Conservation (phyloP, 768 basidiomycete species). For the Sporobolomyces roseus region DNA sequence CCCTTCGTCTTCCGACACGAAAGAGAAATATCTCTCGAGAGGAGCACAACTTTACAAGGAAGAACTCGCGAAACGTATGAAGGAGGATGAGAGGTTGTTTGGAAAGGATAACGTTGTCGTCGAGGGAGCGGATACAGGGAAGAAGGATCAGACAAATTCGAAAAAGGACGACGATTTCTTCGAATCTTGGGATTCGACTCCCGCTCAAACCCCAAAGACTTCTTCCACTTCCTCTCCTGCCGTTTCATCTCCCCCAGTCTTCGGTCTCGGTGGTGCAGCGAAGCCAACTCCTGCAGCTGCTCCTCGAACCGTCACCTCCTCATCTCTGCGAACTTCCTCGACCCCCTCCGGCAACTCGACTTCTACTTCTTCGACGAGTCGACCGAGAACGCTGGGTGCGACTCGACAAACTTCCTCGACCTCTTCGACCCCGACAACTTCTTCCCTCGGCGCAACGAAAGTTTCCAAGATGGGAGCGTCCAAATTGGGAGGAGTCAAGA, state of each 20-base stretch:
- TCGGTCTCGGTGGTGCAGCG: constrained; percentile 14
- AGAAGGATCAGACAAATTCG: not conserved
- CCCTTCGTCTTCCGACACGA: constrained; percentile 58
- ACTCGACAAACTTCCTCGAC: constrained; percentile 6
- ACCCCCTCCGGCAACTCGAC: constrained; percentile 35
- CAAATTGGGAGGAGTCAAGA: constrained; percentile 77
- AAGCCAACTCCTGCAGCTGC: constrained; percentile 37
- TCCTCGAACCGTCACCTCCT: constrained; percentile 51
- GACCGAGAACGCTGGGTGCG: constrained; percentile 34
- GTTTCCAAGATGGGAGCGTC: constrained; percentile 53
- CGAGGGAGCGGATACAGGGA: constrained; percentile 17
- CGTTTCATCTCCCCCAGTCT: constrained; percentile 49
- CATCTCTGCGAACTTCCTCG: constrained; percentile 49
- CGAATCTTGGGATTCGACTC: constrained; percentile 80
- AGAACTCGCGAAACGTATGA: constrained; percentile 73
- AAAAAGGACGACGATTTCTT: constrained; percentile 83
- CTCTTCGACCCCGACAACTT: not conserved
- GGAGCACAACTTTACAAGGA: constrained; percentile 87
- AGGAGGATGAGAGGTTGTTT: constrained; percentile 59
- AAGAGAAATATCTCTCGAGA: constrained; percentile 82
- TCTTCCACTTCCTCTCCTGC: constrained; percentile 33
- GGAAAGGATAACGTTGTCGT: constrained; percentile 38
- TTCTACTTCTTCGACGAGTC: constrained; percentile 42
- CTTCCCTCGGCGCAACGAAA: constrained; percentile 4
- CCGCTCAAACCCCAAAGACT: constrained; percentile 58